A percentile compares a stretch with the other conserved stretches of the same genome.
These are phyloP conservation scores for Cladophialophora bantiana DNA, from an alignment of 2,329 filamentous ascomycete genomes.

Conservation along the genomic window DNA sequence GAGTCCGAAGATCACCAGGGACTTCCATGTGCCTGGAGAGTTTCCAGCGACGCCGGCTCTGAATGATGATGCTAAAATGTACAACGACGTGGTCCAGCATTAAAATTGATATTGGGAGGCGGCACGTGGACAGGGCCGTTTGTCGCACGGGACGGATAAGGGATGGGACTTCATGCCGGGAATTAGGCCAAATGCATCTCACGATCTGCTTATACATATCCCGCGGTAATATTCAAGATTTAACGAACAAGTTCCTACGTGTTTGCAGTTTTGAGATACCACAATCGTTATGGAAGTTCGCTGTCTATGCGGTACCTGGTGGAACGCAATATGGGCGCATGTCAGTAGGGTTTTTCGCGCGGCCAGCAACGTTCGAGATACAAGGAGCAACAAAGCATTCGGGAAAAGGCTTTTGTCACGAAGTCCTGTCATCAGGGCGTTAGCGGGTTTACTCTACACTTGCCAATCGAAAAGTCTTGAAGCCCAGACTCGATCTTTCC, in stretches of 20 bases:
- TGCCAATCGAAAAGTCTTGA: slow-evolving; percentile 19
- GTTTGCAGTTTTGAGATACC: slow-evolving; percentile 24
- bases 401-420: slow-evolving; percentile 5
- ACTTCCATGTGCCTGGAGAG: slow-evolving; percentile 73
- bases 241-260: slow-evolving; percentile 5
- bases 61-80: slow-evolving; percentile 27
- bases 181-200: slow-evolving; percentile 13
- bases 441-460: slow-evolving; percentile 13
- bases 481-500: background rate
- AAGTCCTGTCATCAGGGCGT: slow-evolving; percentile 6
- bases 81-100: slow-evolving; percentile 29
- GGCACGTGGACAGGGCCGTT: background rate
- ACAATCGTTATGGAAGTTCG: slow-evolving; percentile 23
- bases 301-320: background rate
- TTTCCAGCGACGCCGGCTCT: slow-evolving; percentile 55
- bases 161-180: slow-evolving; percentile 6
- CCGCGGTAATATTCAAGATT: slow-evolving; percentile 20
- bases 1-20: slow-evolving; percentile 65
- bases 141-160: background rate
- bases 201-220: slow-evolving; percentile 18
- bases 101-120: background rate
- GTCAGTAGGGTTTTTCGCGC: background rate
- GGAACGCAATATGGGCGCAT: background rate
- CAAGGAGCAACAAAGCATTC: background rate
- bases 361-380: background rate